Evolutionary conservation across 352 stramenopile species (phyloP), one percentile per base, ranked within the genome.

Genomic region (Phytophthora citrophthora): DNA sequence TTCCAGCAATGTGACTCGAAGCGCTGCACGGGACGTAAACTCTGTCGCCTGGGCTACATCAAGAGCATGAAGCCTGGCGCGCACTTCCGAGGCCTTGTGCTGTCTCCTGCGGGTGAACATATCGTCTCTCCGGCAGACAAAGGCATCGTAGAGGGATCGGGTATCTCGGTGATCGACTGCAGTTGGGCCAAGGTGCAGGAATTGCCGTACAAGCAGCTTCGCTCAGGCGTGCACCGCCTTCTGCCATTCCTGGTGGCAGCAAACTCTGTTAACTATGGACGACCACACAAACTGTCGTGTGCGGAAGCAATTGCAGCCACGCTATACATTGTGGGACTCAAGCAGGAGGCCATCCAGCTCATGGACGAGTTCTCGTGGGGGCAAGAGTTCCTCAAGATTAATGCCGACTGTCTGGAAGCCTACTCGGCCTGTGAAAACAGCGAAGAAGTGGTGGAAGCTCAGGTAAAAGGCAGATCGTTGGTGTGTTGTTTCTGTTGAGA

Each of bases 251-350:
- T 99, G 20, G 95, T 99, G 24, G 98, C 98, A 0, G 97, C 97
- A 3, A 99, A 99, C 73, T 95, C 94, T 26, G 97, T 99, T 23
- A 99, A 99, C 83, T 99, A 99, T 79, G 98, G 98, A 18, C 90
- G 91, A 44, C 96, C 93, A 4, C 90, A 89, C 83, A 97, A 99
- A 73, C 79, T 99, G 1, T 98, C 91, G 55, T 99, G 96, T 64
- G 98, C 95, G 0, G 98, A 99, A 73, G 97, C 98, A 4, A 96
- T 98, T 47, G 96, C 96, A 0, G 98, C 97, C 24, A 98, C 96
- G 18, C 77, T 99, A 12, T 99, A 97, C 74, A 99, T 99, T 72
- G 97, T 97, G 53, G 96, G 96, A 1, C 88, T 96, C 45, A 77
- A 94, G 32, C 77, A 97, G 16, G 91, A 97, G 54, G 95, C 94